A percentile compares a stretch with the other conserved stretches of the same genome.
Conservation (phyloP, 768 basidiomycete species). For the Pisolithus sp. region DNA sequence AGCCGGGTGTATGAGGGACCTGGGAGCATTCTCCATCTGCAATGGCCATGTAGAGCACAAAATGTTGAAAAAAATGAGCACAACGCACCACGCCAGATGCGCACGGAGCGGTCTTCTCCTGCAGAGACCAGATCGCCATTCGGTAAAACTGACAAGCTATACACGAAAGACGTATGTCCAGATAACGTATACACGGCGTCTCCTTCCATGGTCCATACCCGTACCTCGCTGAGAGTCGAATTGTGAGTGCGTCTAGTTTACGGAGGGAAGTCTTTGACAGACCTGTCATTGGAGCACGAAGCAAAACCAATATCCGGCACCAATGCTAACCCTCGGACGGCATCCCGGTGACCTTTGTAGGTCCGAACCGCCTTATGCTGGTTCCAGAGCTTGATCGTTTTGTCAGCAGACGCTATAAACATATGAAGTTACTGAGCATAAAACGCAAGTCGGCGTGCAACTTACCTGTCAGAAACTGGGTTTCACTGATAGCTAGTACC, state of each 20-base stretch:
- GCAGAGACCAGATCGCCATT: constrained; percentile 80
- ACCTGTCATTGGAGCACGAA: constrained; percentile 94
- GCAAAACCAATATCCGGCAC: constrained; percentile 88
- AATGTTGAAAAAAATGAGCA: constrained; percentile 1
- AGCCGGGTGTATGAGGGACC: constrained; percentile 85
- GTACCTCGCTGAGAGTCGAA: constrained; percentile 62
- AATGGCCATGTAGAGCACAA: background rate
- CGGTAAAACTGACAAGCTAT: constrained; percentile 78
- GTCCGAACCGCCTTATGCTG: constrained; percentile 68
- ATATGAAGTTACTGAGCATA: constrained; percentile 7
- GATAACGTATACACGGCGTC: constrained; percentile 73
- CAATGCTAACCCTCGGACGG: constrained; percentile 79
- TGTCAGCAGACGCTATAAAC: constrained; percentile 81
- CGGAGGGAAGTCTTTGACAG: constrained; percentile 9
- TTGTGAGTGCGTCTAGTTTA: constrained; percentile 1
- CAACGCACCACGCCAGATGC: constrained; percentile 79
- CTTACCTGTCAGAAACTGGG: constrained; percentile 76
- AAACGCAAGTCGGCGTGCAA: constrained; percentile 1
- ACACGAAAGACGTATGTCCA: constrained; percentile 96
- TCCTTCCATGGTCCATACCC: constrained; percentile 84
- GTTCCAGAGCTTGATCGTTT: constrained; percentile 85
- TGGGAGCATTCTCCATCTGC: constrained; percentile 90
- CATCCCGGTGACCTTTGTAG: constrained; percentile 84
- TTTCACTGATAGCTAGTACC: constrained; percentile 72
- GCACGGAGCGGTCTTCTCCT: constrained; percentile 89